Conservation (phyloP, 2,329 filamentous ascomycete genomes). For the Cytospora schulzeri region DNA sequence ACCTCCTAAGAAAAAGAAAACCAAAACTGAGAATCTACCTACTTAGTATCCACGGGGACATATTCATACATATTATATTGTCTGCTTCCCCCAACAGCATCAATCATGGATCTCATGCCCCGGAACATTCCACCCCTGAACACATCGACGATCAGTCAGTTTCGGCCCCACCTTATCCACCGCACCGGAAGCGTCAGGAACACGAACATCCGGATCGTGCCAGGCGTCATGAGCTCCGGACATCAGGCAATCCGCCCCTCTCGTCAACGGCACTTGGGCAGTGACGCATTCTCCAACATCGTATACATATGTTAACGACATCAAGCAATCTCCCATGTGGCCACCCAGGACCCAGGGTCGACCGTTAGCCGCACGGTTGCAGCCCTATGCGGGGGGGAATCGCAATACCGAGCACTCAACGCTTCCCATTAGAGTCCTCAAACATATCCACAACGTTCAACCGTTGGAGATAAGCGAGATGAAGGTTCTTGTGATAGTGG, state of each 20-base stretch:
- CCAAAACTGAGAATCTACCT: no score
- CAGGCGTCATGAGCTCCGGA: not conserved
- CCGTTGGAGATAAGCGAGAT: not conserved
- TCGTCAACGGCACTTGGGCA: not conserved
- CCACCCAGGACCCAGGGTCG: not conserved
- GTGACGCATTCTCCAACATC: not conserved
- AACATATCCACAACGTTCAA: not conserved
- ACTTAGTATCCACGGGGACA: no score
- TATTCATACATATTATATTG: not conserved
- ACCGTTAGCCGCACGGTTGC: not conserved
- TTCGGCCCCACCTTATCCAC: not conserved
- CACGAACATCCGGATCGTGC: not conserved
- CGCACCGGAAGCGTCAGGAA: not conserved
- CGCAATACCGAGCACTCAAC: not conserved
- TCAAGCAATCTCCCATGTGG: not conserved
- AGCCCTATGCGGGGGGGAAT: not conserved
- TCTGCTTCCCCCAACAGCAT: no score
- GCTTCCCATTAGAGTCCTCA: not conserved
- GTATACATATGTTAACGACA: not conserved
- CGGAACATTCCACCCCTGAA: not conserved
- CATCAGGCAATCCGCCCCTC: not conserved
- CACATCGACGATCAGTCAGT: not conserved
- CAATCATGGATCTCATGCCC: not conserved
- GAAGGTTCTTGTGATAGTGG: not conserved
- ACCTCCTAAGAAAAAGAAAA: not conserved